Base-by-base conservation (phyloP, 345 rosid genomes). In the Populus pruinosa region DNA sequence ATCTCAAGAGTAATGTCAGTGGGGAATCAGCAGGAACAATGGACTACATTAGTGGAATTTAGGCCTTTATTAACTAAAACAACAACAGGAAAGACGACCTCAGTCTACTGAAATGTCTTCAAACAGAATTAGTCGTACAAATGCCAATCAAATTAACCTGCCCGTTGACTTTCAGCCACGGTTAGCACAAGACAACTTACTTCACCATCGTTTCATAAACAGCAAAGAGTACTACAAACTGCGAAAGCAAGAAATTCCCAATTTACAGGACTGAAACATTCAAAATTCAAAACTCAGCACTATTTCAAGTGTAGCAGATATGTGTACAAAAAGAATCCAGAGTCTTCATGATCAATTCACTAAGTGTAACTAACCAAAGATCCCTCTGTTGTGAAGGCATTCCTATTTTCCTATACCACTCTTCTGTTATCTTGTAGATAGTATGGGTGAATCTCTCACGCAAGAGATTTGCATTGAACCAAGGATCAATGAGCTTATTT, bases 391-490 rank as follows among this genome's bases (percentile, higher is more conserved):
- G 59, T 62, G 43, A 44, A 71, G 47, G 11, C 31, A 0, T 47
- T 76, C 38, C 74, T 82, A 25, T 73, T 69, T 76, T 29, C 47
- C 78, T 81, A 61, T 83, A 83, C 67, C 82, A 61, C 71, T 72
- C 38, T 79, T 73, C 67, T 68, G 29, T 59, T 70, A 73, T 74
- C 75, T 61, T 75, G 76, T 76, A 44, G 71, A 74, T 62, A 14
- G 55, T 67, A 39, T 74, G 29, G 66, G 74, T 39, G 50, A 74
- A 41, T 67, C 77, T 67, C 68, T 56, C 29, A 12, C 4, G 50
- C 43, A 76, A 66, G 70, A 39, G 71, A 44, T 50, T 31, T 23
- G 25, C 44, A 72, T 4, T 44, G 12, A 64, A 47, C 78, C 72
- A 73, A 70, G 33, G 70, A 63, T 56, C 63, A 38, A n/a, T 59